Evolutionary conservation across 2,329 filamentous ascomycete species (phyloP).

Genomic region (Colletotrichum tropicale): DNA sequence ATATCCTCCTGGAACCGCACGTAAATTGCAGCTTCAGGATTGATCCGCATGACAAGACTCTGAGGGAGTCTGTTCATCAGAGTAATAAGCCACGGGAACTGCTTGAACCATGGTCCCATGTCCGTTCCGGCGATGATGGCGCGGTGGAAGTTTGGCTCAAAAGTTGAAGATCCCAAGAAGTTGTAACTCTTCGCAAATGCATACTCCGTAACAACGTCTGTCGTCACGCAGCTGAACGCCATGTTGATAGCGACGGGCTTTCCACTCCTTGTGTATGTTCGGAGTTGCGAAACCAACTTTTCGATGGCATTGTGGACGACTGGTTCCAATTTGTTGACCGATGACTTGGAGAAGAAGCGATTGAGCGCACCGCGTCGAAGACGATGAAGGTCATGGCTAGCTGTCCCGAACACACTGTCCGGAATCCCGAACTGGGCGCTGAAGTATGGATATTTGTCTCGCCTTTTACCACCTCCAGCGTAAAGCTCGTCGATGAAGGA

Average conservation of each 20-base stretch:
- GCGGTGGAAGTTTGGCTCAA: background rate
- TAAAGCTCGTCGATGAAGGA: conserved; percentile 28
- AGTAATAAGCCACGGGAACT: background rate
- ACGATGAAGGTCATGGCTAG: background rate
- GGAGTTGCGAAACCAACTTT: background rate
- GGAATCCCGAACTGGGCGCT: conserved; percentile 4
- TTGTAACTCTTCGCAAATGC: background rate
- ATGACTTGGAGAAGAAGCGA: background rate
- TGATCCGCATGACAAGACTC: background rate
- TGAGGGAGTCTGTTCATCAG: background rate
- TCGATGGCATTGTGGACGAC: background rate
- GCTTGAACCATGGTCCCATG: background rate
- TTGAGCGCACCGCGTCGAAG: background rate
- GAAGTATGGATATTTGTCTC: conserved; percentile 1
- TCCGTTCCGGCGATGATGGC: background rate
- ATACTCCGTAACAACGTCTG: background rate
- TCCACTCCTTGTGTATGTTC: background rate
- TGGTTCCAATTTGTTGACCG: background rate
- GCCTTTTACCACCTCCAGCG: background rate
- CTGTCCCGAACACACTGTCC: conserved; percentile 22
- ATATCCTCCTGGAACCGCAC: background rate
- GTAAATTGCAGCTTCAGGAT: background rate
- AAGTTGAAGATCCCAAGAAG: background rate
- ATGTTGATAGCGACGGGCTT: conserved; percentile 34
- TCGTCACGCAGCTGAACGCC: conserved; percentile 26